phyloP scores from a whole-genome alignment of 2,329 filamentous ascomycete genomes.

The Colletotrichum sp. region DNA sequence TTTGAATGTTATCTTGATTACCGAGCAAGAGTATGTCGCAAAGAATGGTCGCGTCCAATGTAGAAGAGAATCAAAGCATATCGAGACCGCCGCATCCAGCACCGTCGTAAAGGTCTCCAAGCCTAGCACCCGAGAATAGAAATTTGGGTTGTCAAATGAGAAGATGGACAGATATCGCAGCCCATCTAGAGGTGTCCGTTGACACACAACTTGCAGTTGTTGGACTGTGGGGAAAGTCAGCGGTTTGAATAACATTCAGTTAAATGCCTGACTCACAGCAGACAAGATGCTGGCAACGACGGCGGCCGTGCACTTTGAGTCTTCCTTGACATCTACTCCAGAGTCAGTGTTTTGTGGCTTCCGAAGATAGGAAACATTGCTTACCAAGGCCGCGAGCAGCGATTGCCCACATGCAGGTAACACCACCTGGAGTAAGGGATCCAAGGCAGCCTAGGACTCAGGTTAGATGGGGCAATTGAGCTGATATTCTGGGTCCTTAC shows the following conservation, averaged over 20 bases:
- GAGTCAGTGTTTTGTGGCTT: neutral
- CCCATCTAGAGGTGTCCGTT: neutral
- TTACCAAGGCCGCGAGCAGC: neutral
- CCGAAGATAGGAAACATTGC: neutral
- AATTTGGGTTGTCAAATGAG: neutral
- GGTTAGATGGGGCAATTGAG: neutral
- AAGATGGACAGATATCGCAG: neutral
- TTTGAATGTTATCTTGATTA: neutral
- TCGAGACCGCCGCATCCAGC: neutral
- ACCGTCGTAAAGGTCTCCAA: neutral
- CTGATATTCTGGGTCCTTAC: neutral
- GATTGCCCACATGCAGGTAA: slow-evolving; percentile 5
- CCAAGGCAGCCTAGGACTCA: neutral
- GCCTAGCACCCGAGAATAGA: neutral
- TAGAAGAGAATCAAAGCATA: neutral
- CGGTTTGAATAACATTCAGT: neutral
- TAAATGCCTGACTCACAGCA: neutral
- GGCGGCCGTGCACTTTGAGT: neutral
- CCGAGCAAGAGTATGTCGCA: neutral
- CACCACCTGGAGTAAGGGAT: neutral
- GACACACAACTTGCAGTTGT: slow-evolving; percentile 8
- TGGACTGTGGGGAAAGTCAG: neutral
- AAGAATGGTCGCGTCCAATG: neutral
- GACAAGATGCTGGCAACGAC: neutral
- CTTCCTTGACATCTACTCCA: neutral